phyloP scores from a whole-genome alignment of 148 eudicot species.

The Chenopodium formosanum region DNA sequence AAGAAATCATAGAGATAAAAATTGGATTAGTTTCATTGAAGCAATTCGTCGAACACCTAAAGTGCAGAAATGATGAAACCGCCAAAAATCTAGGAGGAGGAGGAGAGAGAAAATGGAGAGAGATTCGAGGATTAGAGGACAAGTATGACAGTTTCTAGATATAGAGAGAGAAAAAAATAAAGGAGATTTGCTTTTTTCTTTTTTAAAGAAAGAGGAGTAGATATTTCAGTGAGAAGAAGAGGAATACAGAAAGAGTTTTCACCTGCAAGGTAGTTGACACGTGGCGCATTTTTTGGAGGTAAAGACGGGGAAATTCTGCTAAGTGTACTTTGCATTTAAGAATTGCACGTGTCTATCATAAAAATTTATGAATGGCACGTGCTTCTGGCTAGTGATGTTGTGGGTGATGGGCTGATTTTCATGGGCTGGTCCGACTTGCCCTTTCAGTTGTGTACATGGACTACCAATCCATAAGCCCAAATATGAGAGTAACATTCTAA shows the following conservation, averaged over 20 bases:
- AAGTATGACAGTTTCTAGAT: slow-evolving; percentile 18
- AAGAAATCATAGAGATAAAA: too few relatives aligned
- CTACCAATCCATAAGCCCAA: too few relatives aligned
- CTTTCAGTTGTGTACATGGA: too few relatives aligned
- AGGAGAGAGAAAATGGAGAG: slow-evolving; percentile 1
- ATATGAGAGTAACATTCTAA: too few relatives aligned
- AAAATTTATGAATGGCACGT: background rate
- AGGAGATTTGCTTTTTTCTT: background rate
- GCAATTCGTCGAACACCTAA: slow-evolving; percentile 11
- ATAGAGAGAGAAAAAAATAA: background rate
- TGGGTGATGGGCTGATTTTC: too few relatives aligned
- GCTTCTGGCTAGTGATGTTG: background rate
- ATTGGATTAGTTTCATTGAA: background rate
- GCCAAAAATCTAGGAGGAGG: background rate
- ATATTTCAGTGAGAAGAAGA: too few relatives aligned
- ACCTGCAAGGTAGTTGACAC: slow-evolving; percentile 17
- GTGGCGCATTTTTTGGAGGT: background rate
- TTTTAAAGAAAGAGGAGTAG: too few relatives aligned
- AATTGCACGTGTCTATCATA: background rate
- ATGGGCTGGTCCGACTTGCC: too few relatives aligned
- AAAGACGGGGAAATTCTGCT: background rate
- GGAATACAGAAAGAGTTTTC: background rate
- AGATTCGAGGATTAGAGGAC: slow-evolving; percentile 25
- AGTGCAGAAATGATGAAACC: background rate
- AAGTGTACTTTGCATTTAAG: background rate